Conservation (phyloP, 1,139 yeast species). For the Hanseniaspora gamundiae region DNA sequence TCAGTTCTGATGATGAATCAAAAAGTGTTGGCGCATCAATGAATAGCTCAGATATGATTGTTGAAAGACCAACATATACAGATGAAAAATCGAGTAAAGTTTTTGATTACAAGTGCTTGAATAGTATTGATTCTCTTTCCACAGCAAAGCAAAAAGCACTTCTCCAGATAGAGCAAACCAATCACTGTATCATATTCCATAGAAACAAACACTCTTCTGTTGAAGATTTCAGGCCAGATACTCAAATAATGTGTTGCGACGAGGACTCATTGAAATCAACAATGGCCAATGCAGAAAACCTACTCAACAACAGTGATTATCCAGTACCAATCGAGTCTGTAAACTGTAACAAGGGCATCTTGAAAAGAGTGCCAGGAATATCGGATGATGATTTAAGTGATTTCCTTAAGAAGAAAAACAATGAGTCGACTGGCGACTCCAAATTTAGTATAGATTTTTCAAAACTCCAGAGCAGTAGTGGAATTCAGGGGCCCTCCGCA, state of each 20-base stretch:
- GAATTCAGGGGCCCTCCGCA: too few species aligned
- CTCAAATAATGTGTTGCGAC: conserved; percentile 17
- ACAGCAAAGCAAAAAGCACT: conserved; percentile 7
- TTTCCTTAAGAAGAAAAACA: background rate
- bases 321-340: too few species aligned
- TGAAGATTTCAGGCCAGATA: conserved; percentile 17
- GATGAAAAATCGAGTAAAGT: background rate
- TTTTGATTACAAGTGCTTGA: background rate
- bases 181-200: conserved; percentile 22
- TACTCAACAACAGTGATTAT: too few species aligned
- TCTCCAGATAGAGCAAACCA: conserved; percentile 18
- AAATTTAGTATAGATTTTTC: too few species aligned
- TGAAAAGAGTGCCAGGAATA: conserved; percentile 11
- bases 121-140: background rate
- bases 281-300: too few species aligned
- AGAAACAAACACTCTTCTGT: conserved; percentile 11
- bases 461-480: too few species aligned
- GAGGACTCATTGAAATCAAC: background rate
- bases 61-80: background rate
- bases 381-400: conserved; percentile 9
- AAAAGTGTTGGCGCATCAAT: background rate
- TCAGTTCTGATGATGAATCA: background rate
- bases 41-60: too few species aligned
- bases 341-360: background rate
- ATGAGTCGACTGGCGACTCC: background rate